Evolutionary conservation across 257 asterid species (phyloP).

Genomic region (Vinca minor): DNA sequence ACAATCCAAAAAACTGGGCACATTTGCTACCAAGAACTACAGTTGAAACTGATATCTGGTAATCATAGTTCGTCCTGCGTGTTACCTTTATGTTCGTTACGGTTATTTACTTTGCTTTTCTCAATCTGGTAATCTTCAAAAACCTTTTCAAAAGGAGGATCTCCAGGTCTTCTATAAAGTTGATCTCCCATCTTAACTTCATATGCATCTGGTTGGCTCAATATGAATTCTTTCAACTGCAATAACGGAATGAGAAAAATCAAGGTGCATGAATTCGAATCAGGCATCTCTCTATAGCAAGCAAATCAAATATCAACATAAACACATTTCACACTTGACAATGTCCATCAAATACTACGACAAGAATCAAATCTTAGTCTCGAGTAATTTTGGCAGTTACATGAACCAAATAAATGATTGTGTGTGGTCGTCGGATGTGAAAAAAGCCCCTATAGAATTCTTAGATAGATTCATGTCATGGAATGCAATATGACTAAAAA

Average conservation of each 20-base stretch:
- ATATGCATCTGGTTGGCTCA: conserved; percentile 76
- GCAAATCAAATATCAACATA: background rate
- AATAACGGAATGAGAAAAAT: background rate
- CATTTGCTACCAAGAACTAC: too few relatives aligned
- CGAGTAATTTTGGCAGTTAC: too few relatives aligned
- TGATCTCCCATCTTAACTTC: conserved; percentile 87
- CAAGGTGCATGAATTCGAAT: too few relatives aligned
- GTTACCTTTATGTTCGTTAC: conserved; percentile 20
- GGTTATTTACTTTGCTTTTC: conserved; percentile 24
- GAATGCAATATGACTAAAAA: too few relatives aligned
- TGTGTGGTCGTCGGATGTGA: too few relatives aligned
- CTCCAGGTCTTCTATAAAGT: conserved; percentile 66
- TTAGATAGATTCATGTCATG: too few relatives aligned
- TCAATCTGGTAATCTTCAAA: conserved; percentile 36
- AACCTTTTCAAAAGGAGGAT: conserved; percentile 73
- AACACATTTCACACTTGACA: background rate
- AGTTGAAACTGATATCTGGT: too few relatives aligned
- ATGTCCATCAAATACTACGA: background rate
- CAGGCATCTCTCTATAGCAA: background rate
- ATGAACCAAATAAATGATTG: too few relatives aligned
- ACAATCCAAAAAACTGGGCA: too few relatives aligned
- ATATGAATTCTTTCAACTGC: conserved; percentile 68
- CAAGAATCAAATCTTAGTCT: too few relatives aligned
- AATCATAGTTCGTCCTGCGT: conserved; percentile 44
- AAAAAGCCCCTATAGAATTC: too few relatives aligned